phyloP scores from a whole-genome alignment of 2,329 filamentous ascomycete species.

The Coniochaeta prunicola region DNA sequence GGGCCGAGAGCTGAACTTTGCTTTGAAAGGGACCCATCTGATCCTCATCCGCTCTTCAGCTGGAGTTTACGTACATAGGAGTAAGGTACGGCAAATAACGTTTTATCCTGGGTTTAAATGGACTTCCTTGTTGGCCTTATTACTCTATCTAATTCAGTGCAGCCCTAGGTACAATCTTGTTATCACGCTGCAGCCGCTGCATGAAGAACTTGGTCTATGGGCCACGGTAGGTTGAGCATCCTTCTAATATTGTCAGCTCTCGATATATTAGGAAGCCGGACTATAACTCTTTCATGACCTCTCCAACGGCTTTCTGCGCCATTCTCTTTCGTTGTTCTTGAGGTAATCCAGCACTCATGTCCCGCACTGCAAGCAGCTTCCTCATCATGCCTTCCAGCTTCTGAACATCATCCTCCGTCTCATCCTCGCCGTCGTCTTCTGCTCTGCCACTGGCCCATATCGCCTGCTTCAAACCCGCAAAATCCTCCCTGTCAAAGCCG shows the following conservation, averaged over 20 bases:
- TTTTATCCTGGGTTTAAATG: too few relatives aligned
- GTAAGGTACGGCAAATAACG: not conserved
- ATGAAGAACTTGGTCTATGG: not conserved
- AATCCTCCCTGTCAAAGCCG: constrained; percentile 44
- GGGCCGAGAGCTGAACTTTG: not conserved
- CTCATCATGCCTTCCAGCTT: constrained; percentile 58
- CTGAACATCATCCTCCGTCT: constrained; percentile 43
- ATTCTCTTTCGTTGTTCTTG: constrained; percentile 54
- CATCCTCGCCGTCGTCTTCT: constrained; percentile 14
- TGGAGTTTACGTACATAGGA: not conserved
- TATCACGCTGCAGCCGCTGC: too few relatives aligned
- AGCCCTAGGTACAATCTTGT: too few relatives aligned
- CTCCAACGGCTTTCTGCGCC: constrained; percentile 53
- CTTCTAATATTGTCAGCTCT: too few relatives aligned
- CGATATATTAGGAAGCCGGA: too few relatives aligned
- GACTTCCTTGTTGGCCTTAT: too few relatives aligned
- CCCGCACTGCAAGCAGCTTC: constrained; percentile 53
- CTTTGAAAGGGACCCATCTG: not conserved
- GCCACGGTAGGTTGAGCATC: too few relatives aligned
- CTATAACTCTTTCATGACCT: constrained; percentile 54
- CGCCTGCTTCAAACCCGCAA: constrained; percentile 42
- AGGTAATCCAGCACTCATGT: constrained; percentile 51
- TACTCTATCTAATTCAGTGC: too few relatives aligned
- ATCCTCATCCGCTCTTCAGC: not conserved
- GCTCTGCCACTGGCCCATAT: constrained; percentile 35